Evolutionary conservation across 495 filamentous ascomycete genomes (phyloP), one percentile per base, ranked within the genome.

Genomic region (Penicillium malachiteum): DNA sequence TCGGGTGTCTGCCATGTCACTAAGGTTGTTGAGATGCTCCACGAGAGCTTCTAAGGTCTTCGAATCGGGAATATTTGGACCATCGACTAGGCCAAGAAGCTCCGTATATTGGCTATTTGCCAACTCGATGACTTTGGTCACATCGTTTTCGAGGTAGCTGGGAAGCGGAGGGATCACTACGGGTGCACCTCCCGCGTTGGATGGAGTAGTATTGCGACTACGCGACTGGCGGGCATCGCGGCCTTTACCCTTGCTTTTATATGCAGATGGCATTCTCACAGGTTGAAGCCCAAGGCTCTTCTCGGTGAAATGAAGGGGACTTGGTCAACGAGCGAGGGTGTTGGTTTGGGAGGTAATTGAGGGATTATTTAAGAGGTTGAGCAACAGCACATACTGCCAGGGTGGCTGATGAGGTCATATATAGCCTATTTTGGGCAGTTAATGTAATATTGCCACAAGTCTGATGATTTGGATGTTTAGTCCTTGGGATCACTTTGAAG

Each of bases 161-260:
- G 78, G 73, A 18, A 85, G 78, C 49, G 81, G 69, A 18, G 81
- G 77, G 11, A 77, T 75, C 50, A 81, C 71, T 32, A 71, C 75
- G 8, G 71, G 66, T 42, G 67, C 76, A 39, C 78, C 75, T 58
- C 78, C 82, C 56, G 76, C 68, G 16, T 65, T 72, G 38, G 87
- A 88, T 57, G 91, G 91, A 3, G 91, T 96, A 10, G 90, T 92
- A 71, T 94, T 93, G 62, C 91, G 87, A 65, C 89, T 93, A 52
- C 87, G 85, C 62, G 89, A 89, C 56, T 84, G 86, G 53, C 90
- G 86, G 45, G 76, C 81, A 60, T 86, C 85, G 54, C 85, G 81
- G 48, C 67, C 80, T 81, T 91, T 91, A 60, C 87, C 82, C 57
- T 90, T 91, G 55, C 89, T 87, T 71, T 92, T 92, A 51, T 69